Evolutionary conservation across 1,139 yeast species (phyloP).

Genomic region (Meyerozyma elateridarum): DNA sequence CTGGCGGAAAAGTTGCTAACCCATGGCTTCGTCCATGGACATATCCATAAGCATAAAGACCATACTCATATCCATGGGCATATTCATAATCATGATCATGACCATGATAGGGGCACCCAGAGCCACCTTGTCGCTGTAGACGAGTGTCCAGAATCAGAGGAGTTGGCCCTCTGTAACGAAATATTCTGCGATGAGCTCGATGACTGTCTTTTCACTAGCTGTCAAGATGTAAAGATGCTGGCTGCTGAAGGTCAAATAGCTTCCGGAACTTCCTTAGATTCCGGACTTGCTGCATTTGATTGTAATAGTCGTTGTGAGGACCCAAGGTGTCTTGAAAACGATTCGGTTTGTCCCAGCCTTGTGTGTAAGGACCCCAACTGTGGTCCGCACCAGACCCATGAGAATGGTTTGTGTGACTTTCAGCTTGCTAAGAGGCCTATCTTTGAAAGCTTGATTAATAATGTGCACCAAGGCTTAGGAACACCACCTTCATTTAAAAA

Average conservation of each 20-base stretch:
- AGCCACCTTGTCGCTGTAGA: conserved; percentile 8
- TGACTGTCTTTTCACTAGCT: conserved; percentile 38
- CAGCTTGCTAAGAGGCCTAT: conserved; percentile 23
- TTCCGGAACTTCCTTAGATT: conserved; percentile 2
- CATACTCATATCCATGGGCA: conserved; percentile 69
- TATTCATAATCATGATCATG: conserved; percentile 50
- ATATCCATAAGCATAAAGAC: conserved; percentile 59
- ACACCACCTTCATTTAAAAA: neutral
- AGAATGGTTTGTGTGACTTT: conserved; percentile 27
- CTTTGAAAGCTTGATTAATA: conserved; percentile 32
- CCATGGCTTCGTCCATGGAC: conserved; percentile 64
- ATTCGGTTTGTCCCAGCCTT: conserved; percentile 6
- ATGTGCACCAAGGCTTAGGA: conserved; percentile 25
- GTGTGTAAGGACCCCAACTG: conserved; percentile 19
- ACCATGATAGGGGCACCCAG: conserved; percentile 11
- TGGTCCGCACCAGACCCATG: conserved; percentile 12
- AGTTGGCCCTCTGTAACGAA: conserved; percentile 33
- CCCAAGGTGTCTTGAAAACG: conserved; percentile 12
- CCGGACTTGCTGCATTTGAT: conserved; percentile 6
- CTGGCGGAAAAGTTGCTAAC: conserved; percentile 15
- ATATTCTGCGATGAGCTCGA: conserved; percentile 43
- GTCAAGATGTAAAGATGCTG: conserved; percentile 21
- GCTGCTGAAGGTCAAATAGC: conserved; percentile 3
- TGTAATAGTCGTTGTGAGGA: conserved; percentile 16
- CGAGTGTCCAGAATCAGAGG: conserved; percentile 29